phyloP scores from a whole-genome alignment of 2,329 filamentous ascomycete species.

The Sarocladiaceae sp. region DNA sequence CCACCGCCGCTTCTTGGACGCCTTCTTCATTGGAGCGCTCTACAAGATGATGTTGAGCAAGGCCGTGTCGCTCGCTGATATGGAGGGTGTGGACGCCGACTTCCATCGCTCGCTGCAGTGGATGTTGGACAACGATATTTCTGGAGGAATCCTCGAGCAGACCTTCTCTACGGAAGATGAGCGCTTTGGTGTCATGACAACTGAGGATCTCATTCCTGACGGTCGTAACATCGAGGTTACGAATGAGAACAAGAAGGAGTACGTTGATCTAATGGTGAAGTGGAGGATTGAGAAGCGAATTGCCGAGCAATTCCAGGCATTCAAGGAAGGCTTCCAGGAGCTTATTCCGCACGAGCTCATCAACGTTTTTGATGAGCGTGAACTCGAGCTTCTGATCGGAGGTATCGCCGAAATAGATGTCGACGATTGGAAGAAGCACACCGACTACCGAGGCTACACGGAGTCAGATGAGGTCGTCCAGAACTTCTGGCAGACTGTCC shows the following conservation, averaged over 20 bases:
- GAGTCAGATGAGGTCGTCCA: slow-evolving; percentile 96
- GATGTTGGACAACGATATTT: slow-evolving; percentile 97
- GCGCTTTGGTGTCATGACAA: slow-evolving; percentile 89
- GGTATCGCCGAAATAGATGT: slow-evolving; percentile 99
- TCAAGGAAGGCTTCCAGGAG: slow-evolving; percentile 96
- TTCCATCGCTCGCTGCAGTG: slow-evolving; percentile 95
- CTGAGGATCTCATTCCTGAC: slow-evolving; percentile 87
- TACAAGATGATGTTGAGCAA: slow-evolving; percentile 99
- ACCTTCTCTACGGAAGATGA: slow-evolving; percentile 98
- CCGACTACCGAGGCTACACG: slow-evolving; percentile 97
- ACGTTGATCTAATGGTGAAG: slow-evolving; percentile 96
- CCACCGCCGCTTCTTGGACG: slow-evolving; percentile 94
- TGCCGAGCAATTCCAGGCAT: slow-evolving; percentile 96
- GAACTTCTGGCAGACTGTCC: slow-evolving; percentile 98
- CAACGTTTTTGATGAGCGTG: slow-evolving; percentile 97
- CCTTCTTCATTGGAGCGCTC: slow-evolving; percentile 97
- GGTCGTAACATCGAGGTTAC: slow-evolving; percentile 93
- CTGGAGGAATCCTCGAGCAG: slow-evolving; percentile 84
- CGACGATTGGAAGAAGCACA: slow-evolving; percentile 99
- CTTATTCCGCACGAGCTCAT: slow-evolving; percentile 94
- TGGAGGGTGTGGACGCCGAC: slow-evolving; percentile 97
- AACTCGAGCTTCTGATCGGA: slow-evolving; percentile 92
- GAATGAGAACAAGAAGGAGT: slow-evolving; percentile 98
- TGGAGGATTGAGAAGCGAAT: slow-evolving; percentile 99
- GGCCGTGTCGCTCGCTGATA: slow-evolving; percentile 85